Base-by-base conservation (phyloP, 805 yeast genomes). In the Metschnikowia matae region DNA sequence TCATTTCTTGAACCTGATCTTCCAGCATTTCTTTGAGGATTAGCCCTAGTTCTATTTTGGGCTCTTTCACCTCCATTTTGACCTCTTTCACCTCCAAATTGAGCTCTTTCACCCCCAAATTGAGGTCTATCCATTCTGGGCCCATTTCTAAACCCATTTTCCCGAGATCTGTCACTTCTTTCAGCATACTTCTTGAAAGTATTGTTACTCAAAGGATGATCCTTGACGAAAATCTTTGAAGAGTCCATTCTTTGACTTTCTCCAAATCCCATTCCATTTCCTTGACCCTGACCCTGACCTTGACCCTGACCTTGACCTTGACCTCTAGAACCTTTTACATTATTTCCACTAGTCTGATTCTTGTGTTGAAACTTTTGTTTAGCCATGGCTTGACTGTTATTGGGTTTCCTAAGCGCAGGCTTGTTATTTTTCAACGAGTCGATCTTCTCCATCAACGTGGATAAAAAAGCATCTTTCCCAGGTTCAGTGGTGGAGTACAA, bases 371-470 rank as follows among this genome's bases (percentile, higher is more conserved):
- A 20, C 37, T 11, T 42, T 17, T 7, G 38, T 15, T 7, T 35
- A 8, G 38, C 37, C 29, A 26, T 10, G n/a, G 37, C 13, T 17
- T 29, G 23, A 23, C 6, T 29, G 17, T 13, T 33, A 33, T 23
- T 41, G 23, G 20, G 45, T 5, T 32, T 17, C 14, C 41, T 47
- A 18, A 6, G 37, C 37, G 43, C 44, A 17, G 31, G 50, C 35
- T 52, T 44, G 41, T 48, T 59, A 48, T 60, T 48, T 36, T 65
- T 67, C 53, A 68, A 67, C 32, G 49, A 49, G 48, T 72, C 75
- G 49, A 72, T 67, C 55, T 74, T 62, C 42, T 63, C 63, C 61
- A 72, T 67, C 52, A 72, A 61, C 36, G 63, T 67, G n/a, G 72
- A 63, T 54, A 71, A 62, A 46, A 69, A 69, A 43, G 48, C 51